Evolutionary conservation across 352 stramenopile species (phyloP), one percentile per base, ranked within the genome.

Genomic region (Phytophthora crassamura): DNA sequence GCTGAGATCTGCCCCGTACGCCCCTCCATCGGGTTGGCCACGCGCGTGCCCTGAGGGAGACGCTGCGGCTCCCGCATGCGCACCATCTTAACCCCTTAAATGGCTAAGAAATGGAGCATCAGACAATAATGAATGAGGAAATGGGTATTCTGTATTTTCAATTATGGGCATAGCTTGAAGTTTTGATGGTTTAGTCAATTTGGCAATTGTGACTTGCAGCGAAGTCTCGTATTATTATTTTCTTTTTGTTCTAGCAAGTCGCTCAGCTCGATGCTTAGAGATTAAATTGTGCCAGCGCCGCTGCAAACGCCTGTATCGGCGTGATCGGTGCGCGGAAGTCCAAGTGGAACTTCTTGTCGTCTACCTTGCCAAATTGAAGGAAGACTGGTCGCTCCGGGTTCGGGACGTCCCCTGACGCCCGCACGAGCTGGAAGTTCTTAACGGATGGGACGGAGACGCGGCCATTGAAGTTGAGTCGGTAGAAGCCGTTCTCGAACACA

Each of bases 361-460:
- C 73, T 1, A 94, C 83, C 73, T 91, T 91, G 45, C 85, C 85
- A 64, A 94, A 94, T 61, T 92, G 85, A 12, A 93, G 73, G 41
- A 68, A 74, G 9, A 93, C 74, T 2, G 64, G 58, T 36, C 66
- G 43, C 4, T 73, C 51, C 10, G 35, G 12, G 2, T 55, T 65
- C 6, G 46, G 60, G 2, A 74, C 11, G 3, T 68, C 55, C 9
- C 42, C 43, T 11, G 36, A 18, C 9, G 35, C 55, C 4, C 50
- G 59, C 11, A 90, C 66, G 15, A 94, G 72, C 55, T 94, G 85
- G 53, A 94, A 94, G 67, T 94, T 94, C 59, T 94, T 94, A 35
- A 94, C 78, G 9, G 77, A 89, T 11, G 85, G 81, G 40, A 91
- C 64, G 14, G 81, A 89, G 30, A 94, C 85, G n/a, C 85, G 77